Conservation (phyloP, 345 rosid species). For the Pseudoturritis turrita region DNA sequence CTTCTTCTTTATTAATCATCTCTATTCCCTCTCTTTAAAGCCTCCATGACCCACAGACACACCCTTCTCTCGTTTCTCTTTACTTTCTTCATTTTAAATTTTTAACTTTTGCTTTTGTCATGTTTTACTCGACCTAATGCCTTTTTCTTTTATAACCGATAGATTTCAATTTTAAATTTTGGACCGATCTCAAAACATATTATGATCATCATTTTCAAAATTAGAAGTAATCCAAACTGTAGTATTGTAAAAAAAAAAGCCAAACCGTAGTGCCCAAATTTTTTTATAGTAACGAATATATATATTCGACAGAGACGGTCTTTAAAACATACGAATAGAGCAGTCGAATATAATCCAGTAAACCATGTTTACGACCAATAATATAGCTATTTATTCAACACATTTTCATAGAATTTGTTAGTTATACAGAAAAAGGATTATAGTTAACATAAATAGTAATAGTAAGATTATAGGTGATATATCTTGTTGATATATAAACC, state of each 20-base stretch:
- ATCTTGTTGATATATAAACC: too few relatives aligned
- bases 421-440: too few relatives aligned
- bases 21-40: conserved; percentile 22
- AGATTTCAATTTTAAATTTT: background rate
- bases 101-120: conserved; percentile 23
- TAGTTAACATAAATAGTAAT: too few relatives aligned
- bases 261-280: background rate
- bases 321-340: too few relatives aligned
- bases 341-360: too few relatives aligned
- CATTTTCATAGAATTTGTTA: too few relatives aligned
- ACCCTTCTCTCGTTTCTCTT: conserved; percentile 20
- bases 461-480: too few relatives aligned
- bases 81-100: conserved; percentile 8
- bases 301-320: too few relatives aligned
- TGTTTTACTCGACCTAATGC: conserved; percentile 21
- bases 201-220: background rate
- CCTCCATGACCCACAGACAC: conserved; percentile 25
- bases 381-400: too few relatives aligned
- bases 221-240: background rate
- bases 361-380: too few relatives aligned
- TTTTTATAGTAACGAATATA: too few relatives aligned
- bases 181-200: background rate
- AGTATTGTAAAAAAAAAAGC: background rate
- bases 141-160: background rate
- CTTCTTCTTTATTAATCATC: conserved; percentile 19